Percentiles rank a stretch among this genome's conserved stretches.
phyloP scores from a whole-genome alignment of 306 rosid species.

The Castanea crenata region DNA sequence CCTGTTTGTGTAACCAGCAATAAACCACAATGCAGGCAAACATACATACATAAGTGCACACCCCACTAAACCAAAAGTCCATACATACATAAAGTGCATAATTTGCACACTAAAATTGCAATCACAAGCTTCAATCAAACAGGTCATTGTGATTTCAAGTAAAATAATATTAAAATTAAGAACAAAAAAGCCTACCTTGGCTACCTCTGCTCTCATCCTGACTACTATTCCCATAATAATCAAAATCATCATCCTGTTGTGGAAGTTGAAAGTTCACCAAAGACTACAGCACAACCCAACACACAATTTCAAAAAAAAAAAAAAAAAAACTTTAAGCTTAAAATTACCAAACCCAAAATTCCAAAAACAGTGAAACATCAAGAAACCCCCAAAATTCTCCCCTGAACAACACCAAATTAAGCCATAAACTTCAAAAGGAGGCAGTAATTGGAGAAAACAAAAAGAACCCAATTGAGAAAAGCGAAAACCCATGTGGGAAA shows the following conservation, averaged over 20 bases:
- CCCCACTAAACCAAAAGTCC: constrained; percentile 14
- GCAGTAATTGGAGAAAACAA: not conserved
- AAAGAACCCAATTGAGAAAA: not conserved
- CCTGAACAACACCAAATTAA: not conserved
- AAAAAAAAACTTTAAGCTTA: constrained; percentile 9
- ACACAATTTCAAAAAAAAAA: constrained; percentile 10
- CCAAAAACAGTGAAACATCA: not conserved
- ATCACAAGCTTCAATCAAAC: constrained; percentile 19
- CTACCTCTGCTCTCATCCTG: constrained; percentile 99
- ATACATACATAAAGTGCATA: constrained; percentile 13
- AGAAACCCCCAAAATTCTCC: constrained; percentile 2
- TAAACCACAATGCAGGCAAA: constrained; percentile 19
- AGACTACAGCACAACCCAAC: constrained; percentile 63
- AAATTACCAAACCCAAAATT: constrained; percentile 1
- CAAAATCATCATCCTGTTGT: constrained; percentile 79
- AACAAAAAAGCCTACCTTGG: constrained; percentile 58
- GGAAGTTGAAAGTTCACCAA: constrained; percentile 96
- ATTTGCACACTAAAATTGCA: constrained; percentile 2
- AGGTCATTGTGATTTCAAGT: constrained; percentile 11
- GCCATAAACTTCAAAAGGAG: not conserved
- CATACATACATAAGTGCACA: constrained; percentile 16
- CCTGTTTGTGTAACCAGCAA: constrained; percentile 44
- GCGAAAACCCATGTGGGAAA: not conserved
- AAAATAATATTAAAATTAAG: not conserved
- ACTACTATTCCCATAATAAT: constrained; percentile 93